Base-by-base conservation (phyloP, 176 grass and related monocot species). In the Panicum miliaceum region DNA sequence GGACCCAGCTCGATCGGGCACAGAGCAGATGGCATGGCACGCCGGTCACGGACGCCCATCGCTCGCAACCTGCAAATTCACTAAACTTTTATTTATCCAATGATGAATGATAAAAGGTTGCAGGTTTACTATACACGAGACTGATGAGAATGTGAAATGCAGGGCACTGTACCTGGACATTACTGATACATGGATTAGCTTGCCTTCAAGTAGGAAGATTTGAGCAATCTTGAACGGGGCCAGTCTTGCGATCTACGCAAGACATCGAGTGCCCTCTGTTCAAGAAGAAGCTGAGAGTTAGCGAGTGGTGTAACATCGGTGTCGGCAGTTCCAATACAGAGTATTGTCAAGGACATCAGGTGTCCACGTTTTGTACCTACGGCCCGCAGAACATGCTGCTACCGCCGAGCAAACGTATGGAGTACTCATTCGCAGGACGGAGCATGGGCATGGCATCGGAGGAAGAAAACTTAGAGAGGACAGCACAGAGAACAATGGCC, bases 321-420 rank as follows among this genome's bases (percentile, higher is more conserved):
- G 78, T 26, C 29, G 27, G 5, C 6, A 12, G 43, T 25, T 25
- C 38, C 4, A 5, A 0, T 27, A 27, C 8, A 25, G 9, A 23
- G 56, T 23, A 23, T 6, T 56, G 1, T 2, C 18, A 54, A n/a
- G 38, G 50, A 27, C 12, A 16, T 20, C 19, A 9, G 35, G 52
- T 26, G 42, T 82, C 34, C 64, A 78, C 80, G 73, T 78, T 76
- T 71, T 88, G 80, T 54, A 71, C 35, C 48, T 43, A 43, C 64
- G 8, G 3, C 63, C 50, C 40, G 20, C 36, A 59, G 13, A 68
- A 75, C 47, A 66, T 47, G 85, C 59, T 29, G 29, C 27, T 75
- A 56, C 2, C 2, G 9, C 13, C 40, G 61, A 14, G 65, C 40
- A 27, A 40, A 25, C 65, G 16, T 32, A 8, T 58, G 73, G 51